These are phyloP conservation scores for Phaeophleospora eucalypticola DNA, from an alignment of 2,329 filamentous ascomycete genomes.

Conservation along the genomic window DNA sequence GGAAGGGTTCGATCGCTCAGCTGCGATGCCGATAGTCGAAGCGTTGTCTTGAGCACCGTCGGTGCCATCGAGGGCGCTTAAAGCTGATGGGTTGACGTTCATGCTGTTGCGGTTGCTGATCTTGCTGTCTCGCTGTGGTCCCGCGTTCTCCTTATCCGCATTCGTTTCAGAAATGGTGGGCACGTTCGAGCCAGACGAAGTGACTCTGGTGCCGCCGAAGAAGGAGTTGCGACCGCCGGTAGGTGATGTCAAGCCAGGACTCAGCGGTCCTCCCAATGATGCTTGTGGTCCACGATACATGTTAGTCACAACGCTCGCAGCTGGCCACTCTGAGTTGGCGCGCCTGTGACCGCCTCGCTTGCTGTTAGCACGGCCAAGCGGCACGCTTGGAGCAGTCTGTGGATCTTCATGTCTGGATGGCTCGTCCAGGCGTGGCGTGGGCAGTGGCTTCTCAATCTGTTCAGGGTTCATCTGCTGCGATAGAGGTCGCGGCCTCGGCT, in stretches of 20 bases:
- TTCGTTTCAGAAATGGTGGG: conserved; percentile 29
- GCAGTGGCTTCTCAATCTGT: conserved; percentile 4
- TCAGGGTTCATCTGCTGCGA: conserved; percentile 27
- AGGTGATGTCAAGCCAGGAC: conserved; percentile 56
- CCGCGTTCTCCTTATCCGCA: conserved; percentile 20
- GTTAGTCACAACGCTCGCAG: conserved; percentile 72
- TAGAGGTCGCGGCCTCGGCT: conserved; percentile 29
- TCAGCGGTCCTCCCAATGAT: conserved; percentile 31
- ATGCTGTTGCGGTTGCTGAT: conserved; percentile 25
- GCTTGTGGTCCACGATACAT: conserved; percentile 72
- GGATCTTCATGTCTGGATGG: conserved; percentile 51
- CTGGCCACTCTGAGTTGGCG: conserved; percentile 42
- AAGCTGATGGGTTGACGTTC: conserved; percentile 15
- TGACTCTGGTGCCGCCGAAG: conserved; percentile 28
- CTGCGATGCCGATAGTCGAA: conserved; percentile 5
- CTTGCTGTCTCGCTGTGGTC: conserved; percentile 29
- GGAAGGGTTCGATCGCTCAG: conserved; percentile 43
- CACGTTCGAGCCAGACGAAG: conserved; percentile 48
- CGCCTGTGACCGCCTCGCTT: conserved; percentile 40
- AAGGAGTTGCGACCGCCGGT: conserved; percentile 59
- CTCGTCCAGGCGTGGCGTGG: conserved; percentile 27
- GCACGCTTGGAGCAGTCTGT: conserved; percentile 71
- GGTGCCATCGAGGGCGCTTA: conserved; percentile 6
- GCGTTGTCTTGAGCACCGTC: conserved; percentile 10
- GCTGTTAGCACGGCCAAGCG: conserved; percentile 56